These are phyloP conservation scores for Calocybe cyanea DNA, from an alignment of 768 basidiomycete genomes.

Conservation along the genomic window DNA sequence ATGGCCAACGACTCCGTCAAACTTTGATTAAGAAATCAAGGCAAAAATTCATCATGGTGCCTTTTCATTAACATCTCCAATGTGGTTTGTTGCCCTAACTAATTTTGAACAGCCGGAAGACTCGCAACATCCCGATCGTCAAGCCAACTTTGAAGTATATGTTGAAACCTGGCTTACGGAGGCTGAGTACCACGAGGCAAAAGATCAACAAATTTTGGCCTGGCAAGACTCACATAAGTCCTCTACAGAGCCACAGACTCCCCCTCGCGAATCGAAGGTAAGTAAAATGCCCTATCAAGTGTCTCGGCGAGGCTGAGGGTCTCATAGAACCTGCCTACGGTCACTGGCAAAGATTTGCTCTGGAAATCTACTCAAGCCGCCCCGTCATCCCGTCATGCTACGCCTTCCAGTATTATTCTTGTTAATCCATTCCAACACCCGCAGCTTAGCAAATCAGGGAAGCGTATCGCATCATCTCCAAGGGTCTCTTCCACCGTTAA, in stretches of 20 bases:
- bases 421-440: slow-evolving; percentile 39
- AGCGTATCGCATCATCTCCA: slow-evolving; percentile 37
- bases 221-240: slow-evolving; percentile 63
- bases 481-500: slow-evolving; percentile 25
- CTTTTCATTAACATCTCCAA: slow-evolving; percentile 3
- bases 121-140: slow-evolving; percentile 72
- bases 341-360: slow-evolving; percentile 61
- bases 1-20: slow-evolving; percentile 67
- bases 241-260: slow-evolving; percentile 36
- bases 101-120: slow-evolving; percentile 55
- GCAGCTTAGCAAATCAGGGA: slow-evolving; percentile 21
- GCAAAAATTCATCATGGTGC: slow-evolving; percentile 71
- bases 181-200: slow-evolving; percentile 64
- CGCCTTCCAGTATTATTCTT: slow-evolving; percentile 29
- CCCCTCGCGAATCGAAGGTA: slow-evolving; percentile 36
- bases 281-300: slow-evolving; percentile 1
- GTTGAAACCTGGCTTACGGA: slow-evolving; percentile 81
- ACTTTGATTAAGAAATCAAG: slow-evolving; percentile 68
- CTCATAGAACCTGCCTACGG: slow-evolving; percentile 16
- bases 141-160: slow-evolving; percentile 64
- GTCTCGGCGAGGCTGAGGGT: too few species aligned
- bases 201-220: slow-evolving; percentile 53
- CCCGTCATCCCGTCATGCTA: slow-evolving; percentile 27
- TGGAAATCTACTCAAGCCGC: slow-evolving; percentile 53
- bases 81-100: slow-evolving; percentile 3